Evolutionary conservation across 2,329 filamentous ascomycete species (phyloP).

Genomic region (Zymoseptoria tritici): DNA sequence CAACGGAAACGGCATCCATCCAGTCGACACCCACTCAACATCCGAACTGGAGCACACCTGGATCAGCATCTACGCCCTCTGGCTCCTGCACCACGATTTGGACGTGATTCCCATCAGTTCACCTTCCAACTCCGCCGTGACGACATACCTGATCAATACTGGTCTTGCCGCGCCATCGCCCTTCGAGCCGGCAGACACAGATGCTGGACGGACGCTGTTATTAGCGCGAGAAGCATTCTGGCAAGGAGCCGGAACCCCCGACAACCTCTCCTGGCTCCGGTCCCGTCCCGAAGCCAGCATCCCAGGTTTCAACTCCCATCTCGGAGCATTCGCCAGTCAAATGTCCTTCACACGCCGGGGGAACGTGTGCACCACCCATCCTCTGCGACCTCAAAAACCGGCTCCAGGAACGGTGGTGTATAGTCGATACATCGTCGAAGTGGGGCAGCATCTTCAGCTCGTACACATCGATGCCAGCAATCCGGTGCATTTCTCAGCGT

Average conservation of each 20-base stretch:
- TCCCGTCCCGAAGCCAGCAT: background rate
- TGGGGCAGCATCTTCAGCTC: background rate
- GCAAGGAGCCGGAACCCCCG: background rate
- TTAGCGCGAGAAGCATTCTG: no score
- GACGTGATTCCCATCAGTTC: background rate
- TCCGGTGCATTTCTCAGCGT: conserved; percentile 1
- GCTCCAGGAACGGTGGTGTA: conserved; percentile 63
- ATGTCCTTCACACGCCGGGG: background rate
- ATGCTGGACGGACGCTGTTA: no score
- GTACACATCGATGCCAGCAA: background rate
- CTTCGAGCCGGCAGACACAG: no score
- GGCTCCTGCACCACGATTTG: background rate
- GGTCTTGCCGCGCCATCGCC: background rate
- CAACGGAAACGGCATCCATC: no score
- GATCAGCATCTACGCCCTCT: background rate
- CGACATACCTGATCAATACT: background rate
- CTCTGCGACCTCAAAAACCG: conserved; percentile 64
- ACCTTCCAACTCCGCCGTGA: background rate
- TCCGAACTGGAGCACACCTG: background rate
- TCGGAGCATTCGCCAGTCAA: background rate
- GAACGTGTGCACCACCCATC: conserved; percentile 41
- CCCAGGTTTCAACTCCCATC: background rate
- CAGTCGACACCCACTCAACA: no score
- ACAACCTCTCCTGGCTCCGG: background rate
- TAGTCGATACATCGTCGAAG: conserved; percentile 57